phyloP scores from a whole-genome alignment of 2,329 filamentous ascomycete genomes.

The Fusarium chaquense region DNA sequence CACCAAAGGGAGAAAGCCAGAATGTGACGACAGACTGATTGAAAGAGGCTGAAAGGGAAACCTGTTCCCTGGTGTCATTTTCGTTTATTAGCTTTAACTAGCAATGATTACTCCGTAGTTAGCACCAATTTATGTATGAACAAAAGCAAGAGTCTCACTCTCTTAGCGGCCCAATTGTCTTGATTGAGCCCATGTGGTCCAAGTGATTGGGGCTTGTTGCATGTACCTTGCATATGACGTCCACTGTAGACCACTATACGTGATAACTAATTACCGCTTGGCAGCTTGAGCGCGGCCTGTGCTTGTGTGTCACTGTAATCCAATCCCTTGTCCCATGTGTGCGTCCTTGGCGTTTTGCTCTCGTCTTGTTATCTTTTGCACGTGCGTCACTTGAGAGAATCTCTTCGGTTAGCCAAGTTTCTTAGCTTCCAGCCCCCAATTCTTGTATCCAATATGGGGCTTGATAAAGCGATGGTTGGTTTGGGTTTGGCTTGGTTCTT shows the following conservation, averaged over 20 bases:
- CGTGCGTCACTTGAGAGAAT: conserved; percentile 20
- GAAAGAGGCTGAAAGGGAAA: not conserved
- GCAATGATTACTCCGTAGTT: not conserved
- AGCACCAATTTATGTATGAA: no score
- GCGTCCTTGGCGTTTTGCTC: conserved; percentile 6
- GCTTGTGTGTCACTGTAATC: not conserved
- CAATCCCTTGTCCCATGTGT: conserved; percentile 39
- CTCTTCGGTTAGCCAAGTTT: not conserved
- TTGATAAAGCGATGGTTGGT: not conserved
- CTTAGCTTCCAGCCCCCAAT: not conserved
- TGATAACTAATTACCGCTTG: conserved; percentile 7
- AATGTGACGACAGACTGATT: not conserved
- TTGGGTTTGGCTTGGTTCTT: not conserved
- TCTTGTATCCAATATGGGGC: conserved; percentile 3
- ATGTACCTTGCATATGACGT: conserved; percentile 29
- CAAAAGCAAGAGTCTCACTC: no score
- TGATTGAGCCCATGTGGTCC: conserved; percentile 14
- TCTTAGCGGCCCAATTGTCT: not conserved
- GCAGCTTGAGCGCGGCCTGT: no score
- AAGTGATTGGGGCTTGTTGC: conserved; percentile 24
- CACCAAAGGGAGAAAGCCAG: not conserved
- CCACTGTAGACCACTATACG: not conserved
- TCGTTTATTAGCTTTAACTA: not conserved
- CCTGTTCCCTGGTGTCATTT: not conserved
- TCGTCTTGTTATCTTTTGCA: conserved; percentile 21